Evolutionary conservation across 495 filamentous ascomycete species (phyloP), one percentile per base, ranked within the genome.

Genomic region (Penicillium paradoxum): DNA sequence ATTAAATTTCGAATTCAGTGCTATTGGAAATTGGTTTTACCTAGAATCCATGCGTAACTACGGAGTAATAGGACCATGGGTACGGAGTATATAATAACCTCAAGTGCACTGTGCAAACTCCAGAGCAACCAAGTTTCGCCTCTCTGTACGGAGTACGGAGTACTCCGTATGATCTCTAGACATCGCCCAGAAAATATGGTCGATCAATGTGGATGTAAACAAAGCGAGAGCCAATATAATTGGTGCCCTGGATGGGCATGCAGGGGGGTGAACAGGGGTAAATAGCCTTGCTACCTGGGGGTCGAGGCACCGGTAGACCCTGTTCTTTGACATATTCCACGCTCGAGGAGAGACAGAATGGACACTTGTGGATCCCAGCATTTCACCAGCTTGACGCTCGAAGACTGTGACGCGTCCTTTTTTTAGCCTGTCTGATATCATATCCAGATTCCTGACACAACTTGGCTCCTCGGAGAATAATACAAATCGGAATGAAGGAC

Each of bases 371-470:
- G 24, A 27, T 27, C 24, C 7, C 24, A 7, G 24, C 7, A 27
- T 27, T 27, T 27, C 24, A 27, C 24, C 7, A n/a, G 3, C 24
- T 7, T 3, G 24, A 7, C 24, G 7, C 24, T 29, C 6, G 47
- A 55, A 37, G 24, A 22, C 44, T 38, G n/a, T 24, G 50, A 53
- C 41, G 41, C 50, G 49, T 32, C 22, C 24, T 17, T 45, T 46
- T 48, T 40, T 14, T 37, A 25, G 7, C 6, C 5, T 13, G 4
- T 22, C 21, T 43, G 51, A 42, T 25, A 54, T 53, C 39, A 48
- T 33, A 34, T 32, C 42, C 33, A 30, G 40, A 60, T 63, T 60
- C 57, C 22, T 38, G n/a, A 21, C 30, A 32, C 0, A 4, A 41
- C 36, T 48, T 49, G 27, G 27, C 34, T 33, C 6, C 4, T n/a